Evolutionary conservation across 441 rosid genomes (phyloP).

Genomic region (Eruca vesicaria): DNA sequence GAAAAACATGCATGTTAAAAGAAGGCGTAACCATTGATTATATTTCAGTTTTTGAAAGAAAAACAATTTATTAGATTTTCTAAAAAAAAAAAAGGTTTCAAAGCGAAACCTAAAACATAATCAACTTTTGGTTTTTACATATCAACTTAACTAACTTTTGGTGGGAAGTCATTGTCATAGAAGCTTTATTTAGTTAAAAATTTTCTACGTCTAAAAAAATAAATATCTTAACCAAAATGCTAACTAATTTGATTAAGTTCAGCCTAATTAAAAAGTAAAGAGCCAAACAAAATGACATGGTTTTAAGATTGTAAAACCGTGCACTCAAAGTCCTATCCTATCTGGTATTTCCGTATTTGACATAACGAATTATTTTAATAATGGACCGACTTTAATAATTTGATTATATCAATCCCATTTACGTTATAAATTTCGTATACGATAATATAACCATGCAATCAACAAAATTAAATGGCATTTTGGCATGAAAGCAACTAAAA

Average conservation of each 20-base stretch:
- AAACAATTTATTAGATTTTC: no score
- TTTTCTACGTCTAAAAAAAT: not conserved
- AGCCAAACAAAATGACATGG: constrained; percentile 1
- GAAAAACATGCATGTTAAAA: not conserved
- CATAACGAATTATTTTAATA: not conserved
- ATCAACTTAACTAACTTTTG: not conserved
- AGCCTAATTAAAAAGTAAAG: not conserved
- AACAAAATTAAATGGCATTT: not conserved
- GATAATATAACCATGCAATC: not conserved
- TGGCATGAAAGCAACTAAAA: not conserved
- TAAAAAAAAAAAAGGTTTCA: not conserved
- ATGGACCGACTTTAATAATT: not conserved
- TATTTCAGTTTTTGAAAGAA: not conserved
- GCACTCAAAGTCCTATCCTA: not conserved
- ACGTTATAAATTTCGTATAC: not conserved
- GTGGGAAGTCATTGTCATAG: not conserved
- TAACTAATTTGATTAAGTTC: not conserved
- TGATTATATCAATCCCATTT: not conserved
- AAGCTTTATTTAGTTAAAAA: not conserved
- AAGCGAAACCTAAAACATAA: not conserved
- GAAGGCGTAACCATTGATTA: not conserved
- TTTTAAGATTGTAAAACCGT: not conserved
- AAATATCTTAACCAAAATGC: not conserved
- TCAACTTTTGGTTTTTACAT: not conserved
- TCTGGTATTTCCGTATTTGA: not conserved